Conservation (phyloP, 2,329 filamentous ascomycete species). For the Tolypocladium ovalisporum region DNA sequence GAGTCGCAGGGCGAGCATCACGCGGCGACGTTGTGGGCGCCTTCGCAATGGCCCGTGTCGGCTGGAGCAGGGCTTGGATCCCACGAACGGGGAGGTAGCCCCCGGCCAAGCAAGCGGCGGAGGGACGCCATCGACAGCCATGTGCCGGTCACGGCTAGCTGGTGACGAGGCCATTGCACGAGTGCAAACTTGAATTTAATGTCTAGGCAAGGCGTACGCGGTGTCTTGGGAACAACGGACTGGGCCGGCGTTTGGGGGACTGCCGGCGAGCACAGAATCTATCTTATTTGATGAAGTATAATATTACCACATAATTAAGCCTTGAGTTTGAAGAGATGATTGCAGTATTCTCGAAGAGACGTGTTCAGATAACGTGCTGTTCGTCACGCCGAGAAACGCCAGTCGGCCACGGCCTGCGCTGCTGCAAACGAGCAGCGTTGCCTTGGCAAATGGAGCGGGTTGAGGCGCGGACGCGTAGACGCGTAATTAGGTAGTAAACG, state of each 20-base stretch:
- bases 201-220: not conserved
- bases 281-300: not conserved
- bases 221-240: not conserved
- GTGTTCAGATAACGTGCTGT: not conserved
- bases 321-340: not conserved
- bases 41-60: slow-evolving; percentile 21
- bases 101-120: slow-evolving; percentile 25
- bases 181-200: not conserved
- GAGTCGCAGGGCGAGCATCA: slow-evolving; percentile 13
- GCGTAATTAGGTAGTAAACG: not conserved
- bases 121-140: slow-evolving; percentile 20
- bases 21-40: slow-evolving; percentile 22
- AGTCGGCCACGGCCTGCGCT: not conserved
- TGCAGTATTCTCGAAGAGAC: not conserved
- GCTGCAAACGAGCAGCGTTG: too few species aligned
- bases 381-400: too few species aligned
- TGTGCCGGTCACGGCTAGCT: slow-evolving; percentile 20
- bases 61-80: slow-evolving; percentile 12
- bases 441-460: not conserved
- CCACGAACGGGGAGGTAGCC: slow-evolving; percentile 21
- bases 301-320: slow-evolving; percentile 7
- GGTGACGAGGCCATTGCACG: slow-evolving; percentile 9
- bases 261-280: not conserved
- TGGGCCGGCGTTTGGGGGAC: not conserved
- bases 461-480: not conserved